Base-by-base conservation (phyloP, 1,284 basidiomycete species). In the Ceratobasidium theobromae region DNA sequence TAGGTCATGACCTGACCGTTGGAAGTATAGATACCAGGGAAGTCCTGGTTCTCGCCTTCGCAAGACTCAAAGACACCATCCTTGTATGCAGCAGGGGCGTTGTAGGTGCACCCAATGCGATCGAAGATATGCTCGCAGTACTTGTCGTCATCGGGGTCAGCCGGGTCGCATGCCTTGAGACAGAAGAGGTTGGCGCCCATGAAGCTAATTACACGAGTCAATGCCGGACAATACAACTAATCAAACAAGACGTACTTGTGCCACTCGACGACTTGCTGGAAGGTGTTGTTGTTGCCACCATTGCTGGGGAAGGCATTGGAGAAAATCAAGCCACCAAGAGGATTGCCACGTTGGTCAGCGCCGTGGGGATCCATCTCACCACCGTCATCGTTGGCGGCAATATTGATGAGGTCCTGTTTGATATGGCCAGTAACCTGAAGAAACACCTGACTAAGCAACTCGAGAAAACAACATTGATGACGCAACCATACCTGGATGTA, bases 41-140 rank as follows among this genome's bases (percentile, higher is more conserved):
- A 68, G 21, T 73, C 69, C 57, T 73, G 72, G 40, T 73, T 68
- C 18, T 76, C 74, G 25, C 73, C 73, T 8, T 72, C 55, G 70
- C 74, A 76, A 11, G 70, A 66, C 32, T 71, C 60, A 68, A 74
- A 75, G 16, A 70, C 68, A 25, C 67, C 69, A 27, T 70, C 66
- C 12, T 52, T 71, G n/a, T 73, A 72, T 51, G 69, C 73, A 54
- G 67, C 62, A 3, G 76, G 76, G 58, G 76, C 76, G 16, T 74
- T 69, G 70, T 84, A 88, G 9, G 72, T 74, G 72, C 88, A 90
- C 0, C 88, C 88, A 65, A 88, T 83, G 67, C 85, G 82, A 72
- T 90, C 88, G 57, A 78, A 84, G 60, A 82, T 79, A 76, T 88
- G 83, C 70, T 86, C 77, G 78, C 87, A 90, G 71, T 76, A 81